Conservation (phyloP, 345 rosid species). For the Cardiospermum halicacabum region DNA sequence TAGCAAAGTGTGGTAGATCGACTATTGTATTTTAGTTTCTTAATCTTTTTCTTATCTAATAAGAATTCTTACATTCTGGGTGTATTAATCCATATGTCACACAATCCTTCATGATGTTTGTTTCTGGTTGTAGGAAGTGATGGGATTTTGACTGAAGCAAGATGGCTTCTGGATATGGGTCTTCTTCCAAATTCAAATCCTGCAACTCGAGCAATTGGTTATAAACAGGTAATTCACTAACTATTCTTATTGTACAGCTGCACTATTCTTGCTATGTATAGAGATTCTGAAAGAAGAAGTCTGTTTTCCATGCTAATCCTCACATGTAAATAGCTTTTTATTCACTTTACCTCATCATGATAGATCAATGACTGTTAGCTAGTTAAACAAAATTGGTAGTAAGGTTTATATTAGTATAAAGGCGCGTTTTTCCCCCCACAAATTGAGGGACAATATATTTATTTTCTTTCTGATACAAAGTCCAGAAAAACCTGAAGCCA, state of each 20-base stretch:
- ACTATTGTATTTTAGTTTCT: too few species aligned
- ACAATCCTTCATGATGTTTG: background rate
- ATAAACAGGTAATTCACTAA: slow-evolving; percentile 56
- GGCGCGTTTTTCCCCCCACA: background rate
- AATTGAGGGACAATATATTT: background rate
- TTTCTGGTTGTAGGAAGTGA: slow-evolving; percentile 33
- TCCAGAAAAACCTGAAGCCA: background rate
- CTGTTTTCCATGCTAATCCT: background rate
- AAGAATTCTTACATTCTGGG: background rate
- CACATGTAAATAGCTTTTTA: too few species aligned
- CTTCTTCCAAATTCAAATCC: slow-evolving; percentile 79
- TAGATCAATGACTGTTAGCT: background rate
- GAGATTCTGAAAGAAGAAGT: background rate
- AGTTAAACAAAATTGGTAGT: background rate
- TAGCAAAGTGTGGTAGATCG: background rate
- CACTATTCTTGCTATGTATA: slow-evolving; percentile 1
- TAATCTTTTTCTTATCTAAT: too few species aligned
- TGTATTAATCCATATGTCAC: background rate
- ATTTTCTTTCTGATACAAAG: background rate
- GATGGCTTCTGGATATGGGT: slow-evolving; percentile 78
- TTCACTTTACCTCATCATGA: background rate
- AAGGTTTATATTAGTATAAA: background rate
- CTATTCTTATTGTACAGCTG: background rate
- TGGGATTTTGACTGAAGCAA: slow-evolving; percentile 80
- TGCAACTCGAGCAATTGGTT: slow-evolving; percentile 94